Conservation (phyloP, 306 rosid genomes). For the Corylus americana region DNA sequence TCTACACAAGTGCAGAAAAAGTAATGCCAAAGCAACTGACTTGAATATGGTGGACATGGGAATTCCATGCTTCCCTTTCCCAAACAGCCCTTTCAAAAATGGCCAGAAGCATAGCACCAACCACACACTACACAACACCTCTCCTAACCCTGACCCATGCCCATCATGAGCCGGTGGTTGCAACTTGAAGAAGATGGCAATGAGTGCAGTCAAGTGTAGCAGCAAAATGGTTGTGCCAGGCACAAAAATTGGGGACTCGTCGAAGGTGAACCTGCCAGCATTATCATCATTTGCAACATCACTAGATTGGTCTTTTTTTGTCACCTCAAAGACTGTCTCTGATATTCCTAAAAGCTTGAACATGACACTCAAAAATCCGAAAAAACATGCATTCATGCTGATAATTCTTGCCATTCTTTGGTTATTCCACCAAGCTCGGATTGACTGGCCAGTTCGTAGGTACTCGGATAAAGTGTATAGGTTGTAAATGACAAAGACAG, state of each 20-base stretch:
- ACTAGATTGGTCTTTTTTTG: slow-evolving; percentile 36
- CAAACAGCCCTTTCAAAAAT: neutral
- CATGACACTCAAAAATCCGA: slow-evolving; percentile 27
- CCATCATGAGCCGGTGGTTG: slow-evolving; percentile 15
- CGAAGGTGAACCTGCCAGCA: slow-evolving; percentile 51
- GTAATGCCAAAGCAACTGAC: neutral
- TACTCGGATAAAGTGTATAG: slow-evolving; percentile 21
- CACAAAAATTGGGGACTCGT: slow-evolving; percentile 56
- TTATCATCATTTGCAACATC: slow-evolving; percentile 14
- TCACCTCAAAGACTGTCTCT: slow-evolving; percentile 43
- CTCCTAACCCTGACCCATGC: slow-evolving; percentile 49
- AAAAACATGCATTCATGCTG: slow-evolving; percentile 26
- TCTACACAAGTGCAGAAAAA: neutral
- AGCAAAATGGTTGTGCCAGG: slow-evolving; percentile 58
- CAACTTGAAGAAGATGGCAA: slow-evolving; percentile 31
- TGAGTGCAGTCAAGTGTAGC: slow-evolving; percentile 44
- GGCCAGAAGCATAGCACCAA: no score
- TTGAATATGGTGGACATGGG: neutral
- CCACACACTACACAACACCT: slow-evolving; percentile 28
- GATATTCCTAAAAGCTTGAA: slow-evolving; percentile 36
- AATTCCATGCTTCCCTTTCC: neutral
- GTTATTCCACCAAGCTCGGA: slow-evolving; percentile 57
- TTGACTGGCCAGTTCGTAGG: slow-evolving; percentile 23
- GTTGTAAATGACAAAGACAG: slow-evolving; percentile 23
- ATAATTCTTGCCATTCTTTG: slow-evolving; percentile 34